Percentiles rank a stretch among this genome's conserved stretches.
phyloP scores from a whole-genome alignment of 441 rosid genomes.

The Eutrema salsugineum region DNA sequence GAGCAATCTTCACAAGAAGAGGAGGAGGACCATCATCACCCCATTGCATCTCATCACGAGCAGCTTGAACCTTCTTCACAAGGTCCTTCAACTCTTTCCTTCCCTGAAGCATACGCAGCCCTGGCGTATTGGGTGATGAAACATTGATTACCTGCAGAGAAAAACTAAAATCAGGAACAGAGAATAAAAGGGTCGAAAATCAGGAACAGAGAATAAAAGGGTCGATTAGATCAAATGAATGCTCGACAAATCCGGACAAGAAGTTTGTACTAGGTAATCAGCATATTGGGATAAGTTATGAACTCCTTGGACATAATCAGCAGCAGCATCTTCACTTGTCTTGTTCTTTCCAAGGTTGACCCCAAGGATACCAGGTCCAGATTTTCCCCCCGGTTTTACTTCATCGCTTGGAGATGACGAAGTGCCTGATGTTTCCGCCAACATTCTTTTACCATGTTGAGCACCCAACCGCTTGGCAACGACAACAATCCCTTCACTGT shows the following conservation, averaged over 20 bases:
- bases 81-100: conserved; percentile 93
- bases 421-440: conserved; percentile 76
- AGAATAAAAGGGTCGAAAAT: neutral
- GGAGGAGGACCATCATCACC: conserved; percentile 99
- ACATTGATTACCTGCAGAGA: conserved; percentile 78
- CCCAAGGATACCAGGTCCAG: conserved; percentile 99
- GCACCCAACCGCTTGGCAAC: conserved; percentile 97
- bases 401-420: conserved; percentile 54
- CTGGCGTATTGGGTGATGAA: conserved; percentile 95
- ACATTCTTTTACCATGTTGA: conserved; percentile 95
- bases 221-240: neutral
- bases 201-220: neutral
- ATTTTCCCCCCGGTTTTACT: conserved; percentile 83
- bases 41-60: conserved; percentile 99
- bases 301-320: conserved; percentile 97
- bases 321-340: conserved; percentile 90
- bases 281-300: conserved; percentile 95
- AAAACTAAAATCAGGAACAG: neutral
- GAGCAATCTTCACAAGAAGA: conserved; percentile 92
- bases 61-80: conserved; percentile 96
- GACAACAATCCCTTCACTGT: conserved; percentile 93
- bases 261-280: conserved; percentile 78
- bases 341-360: conserved; percentile 98
- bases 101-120: conserved; percentile 94
- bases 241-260: neutral